Evolutionary conservation across 2,329 filamentous ascomycete species (phyloP), one percentile per base, ranked within the genome.

Genomic region (Acrocalymma vagum): DNA sequence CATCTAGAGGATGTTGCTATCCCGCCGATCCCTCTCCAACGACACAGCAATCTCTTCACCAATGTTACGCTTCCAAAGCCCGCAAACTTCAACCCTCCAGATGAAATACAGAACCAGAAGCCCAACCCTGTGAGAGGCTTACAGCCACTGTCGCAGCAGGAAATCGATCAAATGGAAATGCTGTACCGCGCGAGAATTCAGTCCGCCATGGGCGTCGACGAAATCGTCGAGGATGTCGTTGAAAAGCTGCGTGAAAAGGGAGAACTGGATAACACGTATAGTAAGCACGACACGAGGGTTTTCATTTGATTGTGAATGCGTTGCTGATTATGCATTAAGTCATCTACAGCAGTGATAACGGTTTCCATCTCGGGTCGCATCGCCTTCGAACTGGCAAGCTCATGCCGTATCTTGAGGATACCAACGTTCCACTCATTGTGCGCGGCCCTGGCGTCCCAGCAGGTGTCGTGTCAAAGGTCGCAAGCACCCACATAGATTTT

Each of bases 141-240:
- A 14, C 47, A 28, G 78, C 78, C 9, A 71, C 0, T 58, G 69
- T 31, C 74, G 75, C 50, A 77, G 74, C 45, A 50, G 73, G 29
- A 65, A 70, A 48, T 80, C 9, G 74, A 76, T 13, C 77, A 74
- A 45, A 71, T 78, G 28, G 78, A 82, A 35, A 62, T 78, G 20
- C 80, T 74, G 48, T 78, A 81, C 42, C 72, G 78, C 2, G 53
- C 63, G 15, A 72, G 79, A 5, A 60, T 81, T 7, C 72, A 72
- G 15, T 59, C 78, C 8, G 56, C 81, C 10, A 78, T 80, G 43
- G 66, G 73, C 3, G 78, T 81, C 0, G 79, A 82, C 45, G 79
- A 81, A 48, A 65, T 81, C 31, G 70, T 82, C 2, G 73, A 76
- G 13, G 49, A 55, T 0, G 46, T 80, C 4, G 52, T 80, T 6